Percentiles rank a stretch among this genome's conserved stretches.
Conservation (phyloP, 768 basidiomycete genomes). For the Rhodotorula diobovata region DNA sequence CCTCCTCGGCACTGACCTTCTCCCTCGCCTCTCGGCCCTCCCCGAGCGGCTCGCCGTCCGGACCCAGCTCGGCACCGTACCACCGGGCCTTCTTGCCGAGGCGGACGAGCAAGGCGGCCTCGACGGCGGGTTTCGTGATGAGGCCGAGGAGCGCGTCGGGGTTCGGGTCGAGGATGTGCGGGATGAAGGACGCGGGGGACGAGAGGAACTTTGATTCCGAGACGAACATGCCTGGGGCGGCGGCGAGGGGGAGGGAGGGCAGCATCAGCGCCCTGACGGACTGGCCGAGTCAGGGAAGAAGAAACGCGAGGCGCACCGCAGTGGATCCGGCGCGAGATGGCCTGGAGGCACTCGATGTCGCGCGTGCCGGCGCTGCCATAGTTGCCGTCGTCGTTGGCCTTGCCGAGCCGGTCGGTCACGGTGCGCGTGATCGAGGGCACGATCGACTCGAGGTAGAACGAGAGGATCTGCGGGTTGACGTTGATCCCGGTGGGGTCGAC, state of each 20-base stretch:
- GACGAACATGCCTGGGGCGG: constrained; percentile 99
- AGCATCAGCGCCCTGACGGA: not conserved
- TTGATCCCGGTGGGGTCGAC: constrained; percentile 68
- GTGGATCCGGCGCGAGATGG: constrained; percentile 96
- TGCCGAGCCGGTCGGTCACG: constrained; percentile 64
- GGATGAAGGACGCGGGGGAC: constrained; percentile 80
- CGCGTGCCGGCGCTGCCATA: constrained; percentile 92
- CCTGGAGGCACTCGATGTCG: constrained; percentile 93
- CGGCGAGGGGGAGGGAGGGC: no score
- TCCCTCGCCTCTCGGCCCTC: constrained; percentile 47
- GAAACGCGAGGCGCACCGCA: constrained; percentile 64
- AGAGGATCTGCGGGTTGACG: constrained; percentile 76
- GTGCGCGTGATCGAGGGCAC: constrained; percentile 80
- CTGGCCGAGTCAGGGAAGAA: not conserved
- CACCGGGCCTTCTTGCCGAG: constrained; percentile 74
- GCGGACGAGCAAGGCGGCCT: constrained; percentile 72
- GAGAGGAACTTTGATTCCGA: constrained; percentile 94
- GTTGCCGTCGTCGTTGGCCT: constrained; percentile 89
- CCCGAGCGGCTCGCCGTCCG: constrained; percentile 57
- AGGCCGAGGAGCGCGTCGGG: constrained; percentile 67
- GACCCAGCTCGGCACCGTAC: constrained; percentile 75
- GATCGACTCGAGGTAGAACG: constrained; percentile 81
- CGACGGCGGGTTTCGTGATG: constrained; percentile 97
- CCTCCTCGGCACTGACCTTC: constrained; percentile 78
- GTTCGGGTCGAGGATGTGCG: constrained; percentile 79